These are phyloP conservation scores for Coniella vitis DNA, from an alignment of 2,329 filamentous ascomycete genomes.

Conservation along the genomic window DNA sequence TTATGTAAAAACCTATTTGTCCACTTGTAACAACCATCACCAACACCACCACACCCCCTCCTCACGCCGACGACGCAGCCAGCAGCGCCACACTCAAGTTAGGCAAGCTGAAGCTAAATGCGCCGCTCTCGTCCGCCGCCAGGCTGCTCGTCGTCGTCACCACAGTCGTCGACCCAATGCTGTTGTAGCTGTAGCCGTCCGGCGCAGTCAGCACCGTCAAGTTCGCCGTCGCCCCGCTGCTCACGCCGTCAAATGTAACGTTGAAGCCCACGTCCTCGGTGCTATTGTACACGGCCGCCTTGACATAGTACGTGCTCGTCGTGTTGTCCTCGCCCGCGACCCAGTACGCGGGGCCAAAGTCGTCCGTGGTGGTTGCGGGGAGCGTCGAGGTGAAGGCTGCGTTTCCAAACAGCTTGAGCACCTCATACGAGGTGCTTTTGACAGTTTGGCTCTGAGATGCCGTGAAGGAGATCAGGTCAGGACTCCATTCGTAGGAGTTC, in stretches of 20 bases:
- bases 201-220: conserved; percentile 40
- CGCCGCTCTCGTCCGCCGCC: conserved; percentile 36
- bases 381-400: conserved; percentile 12
- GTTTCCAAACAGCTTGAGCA: conserved; percentile 11
- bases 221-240: conserved; percentile 31
- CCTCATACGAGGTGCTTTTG: conserved; percentile 14
- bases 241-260: conserved; percentile 37
- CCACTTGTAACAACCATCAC: too few relatives aligned
- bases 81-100: conserved; percentile 50
- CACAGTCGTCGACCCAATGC: conserved; percentile 43
- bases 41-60: too few relatives aligned
- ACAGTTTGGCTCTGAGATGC: conserved; percentile 13
- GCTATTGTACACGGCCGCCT: conserved; percentile 30
- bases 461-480: conserved; percentile 20
- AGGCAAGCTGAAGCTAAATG: conserved; percentile 46
- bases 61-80: conserved; percentile 30
- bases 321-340: conserved; percentile 18
- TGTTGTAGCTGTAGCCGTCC: conserved; percentile 38
- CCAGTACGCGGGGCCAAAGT: conserved; percentile 15
- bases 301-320: conserved; percentile 13
- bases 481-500: conserved; percentile 44
- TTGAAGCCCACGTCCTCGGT: conserved; percentile 40
- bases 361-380: conserved; percentile 19
- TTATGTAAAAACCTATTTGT: too few relatives aligned
- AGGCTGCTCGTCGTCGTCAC: conserved; percentile 32